Base-by-base conservation (phyloP, 148 eudicot species). In the Dianthus caryophyllus region DNA sequence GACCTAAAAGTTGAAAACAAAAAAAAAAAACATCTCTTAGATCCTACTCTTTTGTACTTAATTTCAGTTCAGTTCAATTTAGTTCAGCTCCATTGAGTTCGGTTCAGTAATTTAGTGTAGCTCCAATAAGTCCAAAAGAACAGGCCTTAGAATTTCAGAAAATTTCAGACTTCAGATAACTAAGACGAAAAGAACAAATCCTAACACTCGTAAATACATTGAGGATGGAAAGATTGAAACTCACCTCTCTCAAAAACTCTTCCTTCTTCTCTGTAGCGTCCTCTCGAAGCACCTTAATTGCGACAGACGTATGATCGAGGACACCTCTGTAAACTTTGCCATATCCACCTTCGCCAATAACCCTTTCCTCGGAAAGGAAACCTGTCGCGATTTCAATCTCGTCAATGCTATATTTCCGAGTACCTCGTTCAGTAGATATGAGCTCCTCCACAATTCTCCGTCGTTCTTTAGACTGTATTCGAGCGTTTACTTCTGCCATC, bases 321-420 rank as follows among this genome's bases (percentile, higher is more conserved):
- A 65, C 74, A 61, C 96, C 84, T 76, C 58, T 78, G 61, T 88
- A 91, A 67, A 91, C 95, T 84, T 83, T 88, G 44, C 86, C 91
- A 68, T 86, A 91, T 5, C 85, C 76, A 18, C 97, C 97, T 77
- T 88, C 89, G 66, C 97, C 97, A 74, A 91, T 77, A 68, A 86
- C 57, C 56, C 78, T 88, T 46, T 26, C 18, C 66, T 81, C 86
- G 14, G 96, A 82, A 74, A 84, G 80, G 46, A 39, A 75, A 70
- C 73, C 72, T 25, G 97, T 91, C 18, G 95, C 97, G 6, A 25
- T 57, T 71, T 79, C 72, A 66, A 91, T 86, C 56, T 91, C 91
- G 53, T 75, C 68, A 65, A 44, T 65, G 47, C 66, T 86, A 72
- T 86, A 91, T 72, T 77, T 80, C 69, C 82, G 83, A 52, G 84